A percentile compares a stretch with the other conserved stretches of the same genome.
Evolutionary conservation across 2,329 filamentous ascomycete species (phyloP).

Genomic region (Apiospora saccharicola): DNA sequence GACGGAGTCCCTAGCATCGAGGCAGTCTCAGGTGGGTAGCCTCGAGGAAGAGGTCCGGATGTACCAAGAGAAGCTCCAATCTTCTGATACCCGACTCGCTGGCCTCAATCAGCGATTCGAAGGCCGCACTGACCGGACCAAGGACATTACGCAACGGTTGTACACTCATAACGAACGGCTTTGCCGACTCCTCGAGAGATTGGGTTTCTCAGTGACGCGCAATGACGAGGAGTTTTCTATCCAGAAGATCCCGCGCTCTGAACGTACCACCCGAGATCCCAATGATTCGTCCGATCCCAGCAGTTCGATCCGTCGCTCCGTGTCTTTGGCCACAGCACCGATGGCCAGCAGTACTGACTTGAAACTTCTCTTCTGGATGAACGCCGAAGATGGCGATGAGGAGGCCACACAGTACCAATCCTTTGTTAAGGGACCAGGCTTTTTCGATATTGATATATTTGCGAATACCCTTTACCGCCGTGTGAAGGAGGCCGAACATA

Average conservation of each 20-base stretch:
- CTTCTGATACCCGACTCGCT: constrained; percentile 59
- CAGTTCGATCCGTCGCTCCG: constrained; percentile 61
- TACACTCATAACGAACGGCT: constrained; percentile 86
- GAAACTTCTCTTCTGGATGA: constrained; percentile 83
- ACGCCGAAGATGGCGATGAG: constrained; percentile 67
- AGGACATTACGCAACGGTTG: constrained; percentile 83
- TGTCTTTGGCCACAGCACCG: constrained; percentile 59
- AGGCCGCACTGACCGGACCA: constrained; percentile 74
- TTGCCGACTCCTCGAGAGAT: constrained; percentile 81
- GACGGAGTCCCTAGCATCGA: constrained; percentile 74
- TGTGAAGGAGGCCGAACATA: constrained; percentile 91
- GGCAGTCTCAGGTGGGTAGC: constrained; percentile 77
- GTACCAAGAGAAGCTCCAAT: constrained; percentile 70
- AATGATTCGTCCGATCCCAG: constrained; percentile 65
- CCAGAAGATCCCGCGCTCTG: constrained; percentile 71
- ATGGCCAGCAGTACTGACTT: constrained; percentile 71
- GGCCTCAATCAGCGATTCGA: constrained; percentile 67
- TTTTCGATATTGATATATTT: constrained; percentile 85
- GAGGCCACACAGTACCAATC: constrained; percentile 78
- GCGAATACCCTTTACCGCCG: constrained; percentile 86
- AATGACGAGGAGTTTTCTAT: constrained; percentile 77
- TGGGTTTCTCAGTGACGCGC: constrained; percentile 83
- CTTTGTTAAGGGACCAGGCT: constrained; percentile 76
- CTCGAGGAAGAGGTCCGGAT: constrained; percentile 78
- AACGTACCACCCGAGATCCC: constrained; percentile 64